Conservation (phyloP, 2,329 filamentous ascomycete species). For the Nannizziopsis barbatae region DNA sequence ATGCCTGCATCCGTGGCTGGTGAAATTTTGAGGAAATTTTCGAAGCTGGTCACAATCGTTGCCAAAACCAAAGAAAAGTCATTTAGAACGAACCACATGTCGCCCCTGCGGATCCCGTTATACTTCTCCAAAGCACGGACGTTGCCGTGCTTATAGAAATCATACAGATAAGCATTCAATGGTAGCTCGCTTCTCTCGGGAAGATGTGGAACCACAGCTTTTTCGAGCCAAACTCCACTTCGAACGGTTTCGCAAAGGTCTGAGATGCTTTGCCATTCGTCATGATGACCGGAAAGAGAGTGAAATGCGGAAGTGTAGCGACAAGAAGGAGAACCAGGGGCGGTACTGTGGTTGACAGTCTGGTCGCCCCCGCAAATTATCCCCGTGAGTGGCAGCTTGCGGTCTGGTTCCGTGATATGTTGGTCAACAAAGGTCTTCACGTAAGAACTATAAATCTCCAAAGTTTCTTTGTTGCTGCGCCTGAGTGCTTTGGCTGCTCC, state of each 20-base stretch:
- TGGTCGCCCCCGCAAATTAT: conserved; percentile 28
- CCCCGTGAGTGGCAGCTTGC: conserved; percentile 48
- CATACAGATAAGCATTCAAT: conserved; percentile 45
- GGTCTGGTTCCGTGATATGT: conserved; percentile 46
- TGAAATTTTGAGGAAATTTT: conserved; percentile 25
- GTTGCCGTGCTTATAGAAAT: conserved; percentile 67
- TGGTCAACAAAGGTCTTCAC: conserved; percentile 58
- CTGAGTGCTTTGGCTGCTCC: conserved; percentile 47
- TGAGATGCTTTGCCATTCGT: conserved; percentile 52
- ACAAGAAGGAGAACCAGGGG: conserved; percentile 23
- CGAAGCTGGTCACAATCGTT: conserved; percentile 27
- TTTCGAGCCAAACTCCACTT: conserved; percentile 61
- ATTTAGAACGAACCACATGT: conserved; percentile 64
- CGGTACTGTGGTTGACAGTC: conserved; percentile 1
- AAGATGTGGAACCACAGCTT: conserved; percentile 60
- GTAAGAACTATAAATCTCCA: conserved; percentile 57
- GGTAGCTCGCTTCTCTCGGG: conserved; percentile 42
- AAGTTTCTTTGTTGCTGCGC: conserved; percentile 53
- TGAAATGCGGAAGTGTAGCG: conserved; percentile 49
- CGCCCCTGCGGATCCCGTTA: conserved; percentile 55
- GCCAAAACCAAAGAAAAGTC: conserved; percentile 46
- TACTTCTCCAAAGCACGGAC: conserved; percentile 48
- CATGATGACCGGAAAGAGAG: conserved; percentile 57
- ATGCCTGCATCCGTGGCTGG: conserved; percentile 16
- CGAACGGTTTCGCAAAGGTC: conserved; percentile 58